Evolutionary conservation across 345 rosid genomes (phyloP), one percentile per base, ranked within the genome.

Genomic region (Pugionium dolabratum): DNA sequence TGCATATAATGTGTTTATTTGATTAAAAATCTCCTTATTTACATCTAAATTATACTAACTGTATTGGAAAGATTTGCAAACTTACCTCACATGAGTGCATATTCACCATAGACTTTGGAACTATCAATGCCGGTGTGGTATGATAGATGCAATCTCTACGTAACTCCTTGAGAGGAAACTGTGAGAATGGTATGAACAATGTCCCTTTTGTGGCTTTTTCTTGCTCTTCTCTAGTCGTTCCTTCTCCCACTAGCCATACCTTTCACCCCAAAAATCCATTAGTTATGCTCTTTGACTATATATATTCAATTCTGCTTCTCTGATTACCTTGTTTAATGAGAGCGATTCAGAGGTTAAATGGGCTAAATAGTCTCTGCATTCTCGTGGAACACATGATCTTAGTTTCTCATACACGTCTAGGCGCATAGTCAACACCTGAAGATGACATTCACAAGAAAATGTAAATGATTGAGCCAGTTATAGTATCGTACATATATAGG

Each of bases 191-290:
- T 49, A 74, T 74, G 39, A 74, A 74, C 49, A 74, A 9, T 46
- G 77, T 60, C 18, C 77, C 76, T 73, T 66, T 59, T 73, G 56
- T 2, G 55, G 89, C 91, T 67, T 64, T 77, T 3, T 32, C 64
- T 41, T 82, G 91, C 49, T 82, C 89, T 52, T 75, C 74, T 27
- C 69, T 79, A 1, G 59, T 76, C 43, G 82, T 41, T 48, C 68
- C 86, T 72, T 82, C 91, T 71, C 89, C 91, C 36, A 84, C 81
- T 48, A 88, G 28, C 95, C 91, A 86, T 64, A 84, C 62, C 89
- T 84, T 67, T 18, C 31, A 61, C 31, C 25, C 41, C 18, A 18
- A 11, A 7, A 64, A 37, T 32, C 4, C 53, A 34, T 25, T 48
- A 28, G 2, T 36, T 8, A 62, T 35, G 26, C 29, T 46, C 9